Evolutionary conservation across 305 asterid genomes (phyloP), one percentile per base, ranked within the genome.

Genomic region (Fraxinus xanthoxyloides): DNA sequence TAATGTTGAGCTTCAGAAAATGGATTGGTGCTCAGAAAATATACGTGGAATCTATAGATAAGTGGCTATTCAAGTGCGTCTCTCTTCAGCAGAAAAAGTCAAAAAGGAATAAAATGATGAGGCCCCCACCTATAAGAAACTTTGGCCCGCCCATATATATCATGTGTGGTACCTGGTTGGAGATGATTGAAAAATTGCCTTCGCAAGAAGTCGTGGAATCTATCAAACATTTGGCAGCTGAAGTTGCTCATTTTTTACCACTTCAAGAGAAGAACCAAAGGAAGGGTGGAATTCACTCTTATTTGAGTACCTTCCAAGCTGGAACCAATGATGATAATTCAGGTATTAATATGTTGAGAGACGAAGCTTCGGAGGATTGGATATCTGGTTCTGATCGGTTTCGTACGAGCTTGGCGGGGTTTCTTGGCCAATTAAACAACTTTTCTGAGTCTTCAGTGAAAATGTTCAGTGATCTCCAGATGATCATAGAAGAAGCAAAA

Each of bases 21-120:
- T 94, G 98, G 98, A 91, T 89, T 43, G 83, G 77, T 21, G 94
- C 98, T 3, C 99, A 96, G 87, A 92, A 87, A 83, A 80, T 92
- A 3, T 96, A 93, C 61, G 83, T 94, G 12, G 97, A 93, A 79
- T 85, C 93, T 72, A 93, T 96, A 70, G 85, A 96, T 26, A 90
- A 90, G 81, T 96, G 99, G 99, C 98, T 96, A 56, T 76, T 79
- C 82, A 96, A 94, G 81, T 96, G 97, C 4, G 98, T 94, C 9
- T 54, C 87, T 34, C 87, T 87, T 67, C 89, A 88, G 4, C 88
- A 91, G 86, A 92, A 85, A 36, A 82, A 90, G 7, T 84, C 98
- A 81, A 90, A 89, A 87, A 89, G 97, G 82, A 92, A 90, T 84
- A 90, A 89, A 72, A 89, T 91, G 83, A 75, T 23, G 74, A 89